A percentile compares a stretch with the other conserved stretches of the same genome.
These are phyloP conservation scores for Waitea zeae DNA, from an alignment of 1,284 basidiomycete species.

Conservation along the genomic window DNA sequence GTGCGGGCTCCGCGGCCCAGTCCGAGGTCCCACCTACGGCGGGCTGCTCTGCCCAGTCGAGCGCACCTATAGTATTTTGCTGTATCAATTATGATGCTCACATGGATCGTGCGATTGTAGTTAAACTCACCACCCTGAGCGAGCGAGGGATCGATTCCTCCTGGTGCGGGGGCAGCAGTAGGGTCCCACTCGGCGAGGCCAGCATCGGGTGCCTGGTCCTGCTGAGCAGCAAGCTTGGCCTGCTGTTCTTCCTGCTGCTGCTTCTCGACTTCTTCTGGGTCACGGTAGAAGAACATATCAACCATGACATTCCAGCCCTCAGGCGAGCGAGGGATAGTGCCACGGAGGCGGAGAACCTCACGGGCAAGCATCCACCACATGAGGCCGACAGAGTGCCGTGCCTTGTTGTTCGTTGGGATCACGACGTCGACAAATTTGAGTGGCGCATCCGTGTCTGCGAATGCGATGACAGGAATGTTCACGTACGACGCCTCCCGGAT, in stretches of 20 bases:
- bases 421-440: slow-evolving; percentile 96
- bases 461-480: slow-evolving; percentile 99
- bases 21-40: slow-evolving; percentile 39
- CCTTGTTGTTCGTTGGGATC: slow-evolving; percentile 99
- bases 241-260: slow-evolving; percentile 87
- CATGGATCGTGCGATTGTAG: slow-evolving; percentile 2
- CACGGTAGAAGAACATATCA: slow-evolving; percentile 99
- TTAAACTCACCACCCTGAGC: slow-evolving; percentile 46
- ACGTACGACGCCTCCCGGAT: slow-evolving; percentile 99
- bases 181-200: slow-evolving; percentile 64
- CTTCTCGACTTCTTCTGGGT: slow-evolving; percentile 97
- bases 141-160: slow-evolving; percentile 65
- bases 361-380: slow-evolving; percentile 98
- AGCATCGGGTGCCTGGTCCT: slow-evolving; percentile 34
- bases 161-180: slow-evolving; percentile 43
- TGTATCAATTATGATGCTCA: slow-evolving; percentile 5
- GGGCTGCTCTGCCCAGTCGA: slow-evolving; percentile 75
- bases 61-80: too few species aligned
- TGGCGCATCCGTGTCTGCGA: slow-evolving; percentile 96
- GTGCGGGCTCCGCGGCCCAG: slow-evolving; percentile 71
- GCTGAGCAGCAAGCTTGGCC: slow-evolving; percentile 52
- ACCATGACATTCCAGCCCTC: slow-evolving; percentile 98
- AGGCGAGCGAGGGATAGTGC: slow-evolving; percentile 75
- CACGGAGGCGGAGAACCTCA: slow-evolving; percentile 92
- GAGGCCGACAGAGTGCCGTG: slow-evolving; percentile 90